These are phyloP conservation scores for Boletus sp. DNA, from an alignment of 1,284 basidiomycete genomes.

Conservation along the genomic window DNA sequence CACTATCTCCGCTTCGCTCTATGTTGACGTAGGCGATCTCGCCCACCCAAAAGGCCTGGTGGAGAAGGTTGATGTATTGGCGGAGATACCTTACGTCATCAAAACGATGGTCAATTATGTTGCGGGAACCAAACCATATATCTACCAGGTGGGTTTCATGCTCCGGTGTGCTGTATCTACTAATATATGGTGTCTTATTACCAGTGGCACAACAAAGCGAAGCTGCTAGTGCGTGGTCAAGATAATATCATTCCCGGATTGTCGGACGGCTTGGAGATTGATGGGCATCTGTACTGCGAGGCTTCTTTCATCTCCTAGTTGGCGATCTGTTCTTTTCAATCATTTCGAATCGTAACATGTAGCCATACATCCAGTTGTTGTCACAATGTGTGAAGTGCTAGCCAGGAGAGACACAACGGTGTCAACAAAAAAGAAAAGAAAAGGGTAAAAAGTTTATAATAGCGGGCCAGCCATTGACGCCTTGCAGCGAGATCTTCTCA, in stretches of 20 bases:
- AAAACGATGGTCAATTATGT: slow-evolving; percentile 90
- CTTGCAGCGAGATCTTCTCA: not conserved
- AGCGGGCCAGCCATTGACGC: not conserved
- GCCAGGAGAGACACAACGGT: not conserved
- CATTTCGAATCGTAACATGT: slow-evolving; percentile 1
- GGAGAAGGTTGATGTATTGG: slow-evolving; percentile 96
- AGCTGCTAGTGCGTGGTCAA: slow-evolving; percentile 66
- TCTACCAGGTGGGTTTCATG: slow-evolving; percentile 69
- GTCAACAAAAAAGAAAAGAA: not conserved
- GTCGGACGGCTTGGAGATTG: slow-evolving; percentile 51
- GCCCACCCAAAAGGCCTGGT: slow-evolving; percentile 73
- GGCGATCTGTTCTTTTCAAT: not conserved
- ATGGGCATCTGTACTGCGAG: slow-evolving; percentile 83
- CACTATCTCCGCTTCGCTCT: slow-evolving; percentile 53
- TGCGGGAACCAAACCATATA: slow-evolving; percentile 89
- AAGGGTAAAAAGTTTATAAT: not conserved
- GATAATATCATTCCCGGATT: slow-evolving; percentile 48
- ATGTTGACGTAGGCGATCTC: slow-evolving; percentile 56
- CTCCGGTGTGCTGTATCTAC: not conserved
- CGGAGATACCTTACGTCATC: slow-evolving; percentile 91
- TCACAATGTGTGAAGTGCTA: slow-evolving; percentile 1
- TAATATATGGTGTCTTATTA: not conserved
- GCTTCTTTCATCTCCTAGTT: slow-evolving; percentile 83
- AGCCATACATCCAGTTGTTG: slow-evolving; percentile 12
- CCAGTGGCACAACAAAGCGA: slow-evolving; percentile 81